Evolutionary conservation across 345 rosid genomes (phyloP), one percentile per base, ranked within the genome.

Genomic region (Punica granatum): DNA sequence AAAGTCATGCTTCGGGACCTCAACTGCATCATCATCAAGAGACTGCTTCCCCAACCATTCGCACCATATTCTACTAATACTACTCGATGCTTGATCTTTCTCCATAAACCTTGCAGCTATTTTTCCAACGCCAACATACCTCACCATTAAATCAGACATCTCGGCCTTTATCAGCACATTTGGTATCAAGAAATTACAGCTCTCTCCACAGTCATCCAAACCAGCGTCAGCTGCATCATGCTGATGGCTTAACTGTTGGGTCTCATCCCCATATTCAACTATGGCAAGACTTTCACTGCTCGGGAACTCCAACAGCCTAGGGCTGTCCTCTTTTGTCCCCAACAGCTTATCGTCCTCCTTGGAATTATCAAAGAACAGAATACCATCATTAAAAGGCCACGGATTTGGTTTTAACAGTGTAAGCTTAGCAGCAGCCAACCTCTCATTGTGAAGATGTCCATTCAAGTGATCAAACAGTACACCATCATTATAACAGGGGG

Each of bases 331-430:
- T 56, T 78, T 67, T 15, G 66, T 36, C 8, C 25, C 70, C 30
- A 69, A 32, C 39, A 64, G 76, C 59, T 76, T 79, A 66, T 75
- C 82, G 32, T 71, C 71, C 60, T 78, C 85, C 18, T 36, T 73
- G 13, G 83, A 78, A 46, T 64, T 78, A 58, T 83, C 84, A 75
- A 91, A 94, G 86, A 91, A 94, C 70, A 85, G 78, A 63, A 91
- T 80, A 41, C 98, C 98, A 41, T 94, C 98, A 62, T 75, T 85
- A 39, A 94, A 91, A 48, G 99, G 99, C 97, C 98, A 89, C 0
- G 98, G 96, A 42, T 89, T 94, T 2, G 79, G 78, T 60, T 82
- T 81, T 68, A 89, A 69, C 25, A 94, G 89, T 14, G 98, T 94
- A 64, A 80, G 65, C 80, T 76, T 88, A 30, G 98, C 96, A 46